Percentiles rank a stretch among this genome's conserved stretches.
These are phyloP conservation scores for Clarireedia homoeocarpa DNA, from an alignment of 2,329 filamentous ascomycete genomes.

Conservation along the genomic window DNA sequence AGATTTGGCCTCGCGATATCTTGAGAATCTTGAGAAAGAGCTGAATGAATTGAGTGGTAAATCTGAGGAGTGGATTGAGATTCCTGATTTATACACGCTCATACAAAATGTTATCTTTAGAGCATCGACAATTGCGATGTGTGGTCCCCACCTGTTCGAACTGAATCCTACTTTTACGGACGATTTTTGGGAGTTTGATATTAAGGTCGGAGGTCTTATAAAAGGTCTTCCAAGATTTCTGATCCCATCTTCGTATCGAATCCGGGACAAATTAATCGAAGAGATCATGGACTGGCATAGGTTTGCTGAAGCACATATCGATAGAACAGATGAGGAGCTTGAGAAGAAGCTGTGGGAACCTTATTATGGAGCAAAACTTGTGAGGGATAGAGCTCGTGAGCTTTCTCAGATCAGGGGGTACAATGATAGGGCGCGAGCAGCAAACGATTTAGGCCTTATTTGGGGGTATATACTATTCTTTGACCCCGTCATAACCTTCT, in stretches of 20 bases:
- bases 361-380: conserved; percentile 25
- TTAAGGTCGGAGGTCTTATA: conserved; percentile 16
- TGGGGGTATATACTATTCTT: conserved; percentile 16
- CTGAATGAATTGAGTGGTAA: conserved; percentile 6
- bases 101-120: conserved; percentile 21
- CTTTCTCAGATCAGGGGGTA: conserved; percentile 8
- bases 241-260: conserved; percentile 18
- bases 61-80: conserved; percentile 14
- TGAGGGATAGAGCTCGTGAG: conserved; percentile 18
- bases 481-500: not conserved
- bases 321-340: conserved; percentile 14
- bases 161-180: conserved; percentile 21
- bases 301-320: conserved; percentile 14
- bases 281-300: conserved; percentile 23
- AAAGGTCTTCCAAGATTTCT: conserved; percentile 23
- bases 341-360: conserved; percentile 23
- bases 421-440: conserved; percentile 11
- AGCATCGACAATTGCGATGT: conserved; percentile 22
- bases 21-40: conserved; percentile 10
- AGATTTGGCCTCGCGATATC: conserved; percentile 11
- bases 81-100: conserved; percentile 24
- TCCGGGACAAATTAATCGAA: conserved; percentile 20
- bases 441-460: conserved; percentile 19
- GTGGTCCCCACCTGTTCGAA: conserved; percentile 23
- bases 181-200: conserved; percentile 29